A percentile compares a stretch with the other conserved stretches of the same genome.
Evolutionary conservation across 371 early-diverging fungal species (phyloP).

Genomic region (Apophysomyces variabilis): DNA sequence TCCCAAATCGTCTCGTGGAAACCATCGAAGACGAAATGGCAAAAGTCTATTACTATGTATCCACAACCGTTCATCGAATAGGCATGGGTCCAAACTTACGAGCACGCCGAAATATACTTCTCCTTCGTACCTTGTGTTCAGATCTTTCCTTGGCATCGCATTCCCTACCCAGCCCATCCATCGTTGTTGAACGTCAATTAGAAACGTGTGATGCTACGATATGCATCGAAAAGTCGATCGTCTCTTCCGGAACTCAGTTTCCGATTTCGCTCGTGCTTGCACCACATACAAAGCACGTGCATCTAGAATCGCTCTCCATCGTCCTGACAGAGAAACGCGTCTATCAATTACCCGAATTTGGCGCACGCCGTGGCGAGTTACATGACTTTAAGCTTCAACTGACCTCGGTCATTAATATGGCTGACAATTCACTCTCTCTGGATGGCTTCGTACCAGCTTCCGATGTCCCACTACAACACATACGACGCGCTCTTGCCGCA

Average conservation of each 20-base stretch:
- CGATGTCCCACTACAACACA: constrained; percentile 28
- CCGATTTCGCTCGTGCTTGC: constrained; percentile 43
- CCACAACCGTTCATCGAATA: constrained; percentile 41
- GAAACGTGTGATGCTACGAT: constrained; percentile 45
- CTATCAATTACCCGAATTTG: constrained; percentile 49
- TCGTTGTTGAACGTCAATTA: constrained; percentile 40
- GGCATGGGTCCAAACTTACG: constrained; percentile 32
- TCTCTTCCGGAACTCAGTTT: constrained; percentile 52
- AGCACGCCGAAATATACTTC: constrained; percentile 36
- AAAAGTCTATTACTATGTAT: constrained; percentile 40
- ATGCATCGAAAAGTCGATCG: constrained; percentile 49
- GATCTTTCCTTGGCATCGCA: constrained; percentile 38
- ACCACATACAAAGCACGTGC: constrained; percentile 43
- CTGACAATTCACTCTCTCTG: constrained; percentile 24
- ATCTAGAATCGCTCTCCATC: constrained; percentile 39
- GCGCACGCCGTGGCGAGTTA: constrained; percentile 39
- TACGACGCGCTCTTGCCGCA: constrained; percentile 35
- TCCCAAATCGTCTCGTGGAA: constrained; percentile 45
- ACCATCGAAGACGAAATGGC: constrained; percentile 55
- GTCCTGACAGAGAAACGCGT: constrained; percentile 42
- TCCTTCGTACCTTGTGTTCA: constrained; percentile 44
- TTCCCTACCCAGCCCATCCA: constrained; percentile 40
- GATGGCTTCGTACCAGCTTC: constrained; percentile 29
- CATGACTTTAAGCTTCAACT: constrained; percentile 44
- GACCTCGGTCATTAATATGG: constrained; percentile 29